Percentiles rank a stretch among this genome's conserved stretches.
Conservation (phyloP, 768 basidiomycete species). For the Termitomyces sp. region DNA sequence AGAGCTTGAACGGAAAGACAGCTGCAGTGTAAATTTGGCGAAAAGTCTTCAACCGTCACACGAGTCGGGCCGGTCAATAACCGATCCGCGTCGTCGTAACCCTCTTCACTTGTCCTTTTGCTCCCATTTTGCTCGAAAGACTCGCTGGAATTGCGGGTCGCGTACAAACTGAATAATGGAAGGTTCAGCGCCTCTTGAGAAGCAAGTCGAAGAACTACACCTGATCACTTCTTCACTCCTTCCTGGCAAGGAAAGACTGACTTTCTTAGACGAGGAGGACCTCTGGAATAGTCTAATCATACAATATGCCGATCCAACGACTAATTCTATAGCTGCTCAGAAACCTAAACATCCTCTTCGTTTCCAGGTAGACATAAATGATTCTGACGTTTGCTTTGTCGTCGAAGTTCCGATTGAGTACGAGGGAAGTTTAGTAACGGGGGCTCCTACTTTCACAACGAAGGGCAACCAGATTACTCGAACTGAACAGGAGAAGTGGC, state of each 20-base stretch:
- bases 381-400: conserved; percentile 31
- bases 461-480: conserved; percentile 43
- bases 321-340: conserved; percentile 12
- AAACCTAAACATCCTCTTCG: conserved; percentile 18
- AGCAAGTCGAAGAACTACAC: conserved; percentile 45
- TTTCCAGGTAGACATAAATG: conserved; percentile 27
- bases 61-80: too few species aligned
- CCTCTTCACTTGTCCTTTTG: too few species aligned
- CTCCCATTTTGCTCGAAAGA: too few species aligned
- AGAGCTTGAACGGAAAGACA: too few species aligned
- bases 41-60: too few species aligned
- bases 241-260: conserved; percentile 44
- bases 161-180: not conserved
- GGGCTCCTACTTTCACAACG: conserved; percentile 25
- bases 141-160: not conserved
- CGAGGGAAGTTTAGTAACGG: conserved; percentile 5
- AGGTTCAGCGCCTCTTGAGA: not conserved
- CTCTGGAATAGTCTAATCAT: conserved; percentile 3
- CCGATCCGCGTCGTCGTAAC: too few species aligned
- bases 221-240: conserved; percentile 59
- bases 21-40: too few species aligned
- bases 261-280: conserved; percentile 34
- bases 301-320: not conserved
- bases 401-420: conserved; percentile 15
- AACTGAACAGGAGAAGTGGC: conserved; percentile 45